Evolutionary conservation across 2,329 filamentous ascomycete species (phyloP).

Genomic region (Cryoendolithus antarcticus): DNA sequence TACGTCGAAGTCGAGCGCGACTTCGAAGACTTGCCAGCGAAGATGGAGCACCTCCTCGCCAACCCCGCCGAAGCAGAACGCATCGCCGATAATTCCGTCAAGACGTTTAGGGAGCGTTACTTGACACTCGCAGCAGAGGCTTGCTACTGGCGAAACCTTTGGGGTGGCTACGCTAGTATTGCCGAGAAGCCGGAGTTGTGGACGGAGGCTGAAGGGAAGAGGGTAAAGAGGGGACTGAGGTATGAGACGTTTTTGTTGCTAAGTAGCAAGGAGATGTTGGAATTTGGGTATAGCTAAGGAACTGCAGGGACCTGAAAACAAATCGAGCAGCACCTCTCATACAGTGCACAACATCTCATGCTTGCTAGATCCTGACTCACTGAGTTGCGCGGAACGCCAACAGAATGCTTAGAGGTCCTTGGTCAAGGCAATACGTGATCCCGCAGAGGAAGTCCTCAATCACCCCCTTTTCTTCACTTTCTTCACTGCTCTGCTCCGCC

Average conservation of each 20-base stretch:
- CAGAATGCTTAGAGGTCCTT: too few species aligned
- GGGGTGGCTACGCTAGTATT: slow-evolving; percentile 8
- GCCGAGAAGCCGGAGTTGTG: slow-evolving; percentile 9
- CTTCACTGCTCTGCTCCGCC: too few species aligned
- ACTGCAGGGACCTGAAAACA: too few species aligned
- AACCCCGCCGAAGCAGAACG: slow-evolving; percentile 32
- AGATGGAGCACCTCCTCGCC: slow-evolving; percentile 30
- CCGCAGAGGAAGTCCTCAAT: too few species aligned
- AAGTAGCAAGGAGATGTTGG: slow-evolving; percentile 12
- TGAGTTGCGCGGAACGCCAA: too few species aligned
- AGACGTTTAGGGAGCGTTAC: slow-evolving; percentile 40
- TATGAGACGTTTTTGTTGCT: slow-evolving; percentile 12
- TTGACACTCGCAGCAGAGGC: slow-evolving; percentile 21
- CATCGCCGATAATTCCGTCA: slow-evolving; percentile 38
- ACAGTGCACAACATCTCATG: too few species aligned
- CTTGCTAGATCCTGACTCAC: too few species aligned
- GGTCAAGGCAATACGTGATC: too few species aligned
- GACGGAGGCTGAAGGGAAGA: slow-evolving; percentile 3
- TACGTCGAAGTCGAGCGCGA: slow-evolving; percentile 25
- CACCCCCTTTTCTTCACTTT: too few species aligned
- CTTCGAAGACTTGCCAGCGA: slow-evolving; percentile 26
- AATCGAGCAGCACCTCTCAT: too few species aligned
- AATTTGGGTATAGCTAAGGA: slow-evolving; percentile 2
- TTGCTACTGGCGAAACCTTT: slow-evolving; percentile 18
- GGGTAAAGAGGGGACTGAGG: slow-evolving; percentile 8